Percentiles rank a stretch among this genome's conserved stretches.
phyloP scores from a whole-genome alignment of 495 filamentous ascomycete genomes.

The Articulospora tetracladia region DNA sequence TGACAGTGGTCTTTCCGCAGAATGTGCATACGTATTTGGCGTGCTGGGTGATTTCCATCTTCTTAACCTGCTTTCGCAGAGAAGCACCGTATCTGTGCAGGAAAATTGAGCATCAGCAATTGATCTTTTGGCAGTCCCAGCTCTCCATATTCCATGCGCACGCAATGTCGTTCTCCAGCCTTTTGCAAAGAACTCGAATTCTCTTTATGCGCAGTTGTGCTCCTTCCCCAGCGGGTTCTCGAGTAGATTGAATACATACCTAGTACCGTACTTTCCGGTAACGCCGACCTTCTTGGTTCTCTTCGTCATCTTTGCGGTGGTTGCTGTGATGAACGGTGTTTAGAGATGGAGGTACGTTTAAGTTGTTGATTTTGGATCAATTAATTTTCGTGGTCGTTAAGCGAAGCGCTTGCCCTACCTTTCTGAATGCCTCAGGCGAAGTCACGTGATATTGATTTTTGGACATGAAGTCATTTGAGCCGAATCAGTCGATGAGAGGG shows the following conservation, averaged over 20 bases:
- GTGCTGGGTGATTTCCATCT: constrained; percentile 99
- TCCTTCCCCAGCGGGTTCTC: not conserved
- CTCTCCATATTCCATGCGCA: not conserved
- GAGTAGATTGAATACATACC: constrained; percentile 35
- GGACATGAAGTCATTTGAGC: not conserved
- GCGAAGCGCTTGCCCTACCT: not conserved
- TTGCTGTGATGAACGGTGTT: constrained; percentile 25
- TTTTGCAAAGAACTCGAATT: not conserved
- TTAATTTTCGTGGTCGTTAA: constrained; percentile 14
- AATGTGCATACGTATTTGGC: constrained; percentile 87
- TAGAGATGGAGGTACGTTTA: constrained; percentile 22
- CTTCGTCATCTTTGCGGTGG: constrained; percentile 79
- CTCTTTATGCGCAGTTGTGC: not conserved
- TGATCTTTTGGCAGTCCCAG: not conserved
- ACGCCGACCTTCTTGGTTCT: constrained; percentile 97
- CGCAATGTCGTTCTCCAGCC: not conserved
- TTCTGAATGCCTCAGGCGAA: constrained; percentile 2
- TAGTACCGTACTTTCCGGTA: constrained; percentile 59
- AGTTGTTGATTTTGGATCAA: constrained; percentile 15
- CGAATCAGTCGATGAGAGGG: not conserved
- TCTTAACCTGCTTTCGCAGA: constrained; percentile 99
- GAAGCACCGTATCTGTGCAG: constrained; percentile 89
- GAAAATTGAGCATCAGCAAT: constrained; percentile 2
- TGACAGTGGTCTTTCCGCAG: constrained; percentile 94
- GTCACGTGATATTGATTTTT: not conserved